Evolutionary conservation across 805 yeast genomes (phyloP), one percentile per base, ranked within the genome.

Genomic region (Blastobotrys muscicola): DNA sequence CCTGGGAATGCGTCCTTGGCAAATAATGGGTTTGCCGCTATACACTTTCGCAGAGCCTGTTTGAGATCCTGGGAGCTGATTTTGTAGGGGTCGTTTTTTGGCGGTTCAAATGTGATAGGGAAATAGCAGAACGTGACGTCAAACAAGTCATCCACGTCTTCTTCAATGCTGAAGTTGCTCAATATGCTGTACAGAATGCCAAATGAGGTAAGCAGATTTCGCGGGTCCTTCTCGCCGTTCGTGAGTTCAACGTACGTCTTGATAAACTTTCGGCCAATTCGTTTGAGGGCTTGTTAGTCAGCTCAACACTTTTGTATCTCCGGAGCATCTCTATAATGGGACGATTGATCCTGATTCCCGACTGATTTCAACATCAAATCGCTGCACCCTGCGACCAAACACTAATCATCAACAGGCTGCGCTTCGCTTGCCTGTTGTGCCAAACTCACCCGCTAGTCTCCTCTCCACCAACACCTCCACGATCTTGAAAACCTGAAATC

Each of bases 51-150:
- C 43, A 92, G 66, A 5, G 75, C 70, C 8, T 54, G 36, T 56
- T 85, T 85, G 51, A 94, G 68, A 43, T 86, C 83, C 1, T 71
- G 74, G 1, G 86, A 76, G 0, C 95, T 77, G 50, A 86, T 83
- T 49, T 80, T 77, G 59, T 87, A 86, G 0, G 92, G 89, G 54
- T 90, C 95, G 59, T 85, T 85, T 51, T 72, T 68, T 3, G 97
- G 95, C 1, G 97, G 95, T 45, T 79, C 80, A 65, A 94, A 92
- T 1, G 96, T 83, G 36, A 92, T 89, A 9, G 99, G 99, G 66
- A 90, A 92, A 65, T 92, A 92, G 62, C 98, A 92, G 59, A 90
- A 94, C 34, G 85, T 70, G 31, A 83, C 76, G 58, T 92, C 98
- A 58, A 89, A 94, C 46, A 92, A 60, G 8, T 84, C 85, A 50